Evolutionary conservation across 1,139 yeast genomes (phyloP).

Genomic region (Williopsis jadinii): DNA sequence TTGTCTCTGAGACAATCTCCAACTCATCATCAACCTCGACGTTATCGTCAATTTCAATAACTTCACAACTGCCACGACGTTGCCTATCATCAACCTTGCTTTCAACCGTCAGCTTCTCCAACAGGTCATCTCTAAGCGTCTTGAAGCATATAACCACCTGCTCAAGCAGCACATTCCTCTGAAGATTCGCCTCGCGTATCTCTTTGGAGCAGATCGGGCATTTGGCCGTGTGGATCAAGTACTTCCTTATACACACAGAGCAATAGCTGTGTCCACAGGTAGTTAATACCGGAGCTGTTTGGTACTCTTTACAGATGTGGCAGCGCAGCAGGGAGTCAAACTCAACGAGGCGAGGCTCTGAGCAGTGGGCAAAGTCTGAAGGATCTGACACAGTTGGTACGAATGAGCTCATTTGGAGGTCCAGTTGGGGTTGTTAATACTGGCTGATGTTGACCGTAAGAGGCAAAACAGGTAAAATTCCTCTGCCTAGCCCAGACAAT

Average conservation of each 20-base stretch:
- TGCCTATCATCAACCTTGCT: too few relatives aligned
- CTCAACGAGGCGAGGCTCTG: conserved; percentile 48
- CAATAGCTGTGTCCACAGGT: conserved; percentile 90
- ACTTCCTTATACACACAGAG: conserved; percentile 78
- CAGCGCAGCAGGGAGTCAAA: conserved; percentile 75
- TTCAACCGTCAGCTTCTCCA: conserved; percentile 4
- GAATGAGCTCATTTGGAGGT: conserved; percentile 1
- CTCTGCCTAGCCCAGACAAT: background rate
- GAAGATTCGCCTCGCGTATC: conserved; percentile 62
- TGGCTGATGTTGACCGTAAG: too few relatives aligned
- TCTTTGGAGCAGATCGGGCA: conserved; percentile 82
- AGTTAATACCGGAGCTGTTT: conserved; percentile 77
- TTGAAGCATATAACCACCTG: conserved; percentile 58
- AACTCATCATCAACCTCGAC: conserved; percentile 24
- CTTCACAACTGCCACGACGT: background rate
- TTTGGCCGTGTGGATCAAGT: conserved; percentile 46
- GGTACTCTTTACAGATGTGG: conserved; percentile 84
- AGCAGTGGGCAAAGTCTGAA: conserved; percentile 55
- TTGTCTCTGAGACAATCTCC: conserved; percentile 21
- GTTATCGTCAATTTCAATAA: conserved; percentile 3
- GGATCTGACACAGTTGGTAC: conserved; percentile 48
- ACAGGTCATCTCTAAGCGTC: conserved; percentile 31
- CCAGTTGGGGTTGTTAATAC: too few relatives aligned
- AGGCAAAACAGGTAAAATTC: too few relatives aligned
- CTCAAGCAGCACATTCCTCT: conserved; percentile 65